phyloP scores from a whole-genome alignment of 2,329 filamentous ascomycete genomes.

The Exophiala alcalophila region DNA sequence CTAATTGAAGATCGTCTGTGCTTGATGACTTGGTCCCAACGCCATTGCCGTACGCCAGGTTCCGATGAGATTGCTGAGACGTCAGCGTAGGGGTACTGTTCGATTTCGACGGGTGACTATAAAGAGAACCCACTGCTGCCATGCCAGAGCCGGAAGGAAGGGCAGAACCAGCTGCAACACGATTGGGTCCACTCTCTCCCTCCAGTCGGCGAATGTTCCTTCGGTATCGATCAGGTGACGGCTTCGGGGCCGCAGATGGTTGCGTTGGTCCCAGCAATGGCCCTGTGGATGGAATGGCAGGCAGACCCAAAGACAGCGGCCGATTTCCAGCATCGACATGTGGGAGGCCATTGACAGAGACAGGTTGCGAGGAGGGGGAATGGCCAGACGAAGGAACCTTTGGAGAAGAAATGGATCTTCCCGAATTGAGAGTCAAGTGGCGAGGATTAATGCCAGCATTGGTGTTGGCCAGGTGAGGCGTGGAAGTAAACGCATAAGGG shows the following conservation, averaged over 20 bases:
- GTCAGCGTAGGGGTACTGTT: slow-evolving; percentile 36
- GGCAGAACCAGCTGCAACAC: slow-evolving; percentile 37
- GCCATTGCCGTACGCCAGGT: slow-evolving; percentile 40
- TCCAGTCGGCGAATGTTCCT: slow-evolving; percentile 61
- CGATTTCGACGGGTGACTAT: slow-evolving; percentile 46
- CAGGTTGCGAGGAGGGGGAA: slow-evolving; percentile 16
- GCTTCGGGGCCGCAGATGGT: slow-evolving; percentile 51
- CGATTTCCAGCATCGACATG: slow-evolving; percentile 24
- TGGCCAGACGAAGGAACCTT: slow-evolving; percentile 40
- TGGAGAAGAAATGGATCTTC: slow-evolving; percentile 52
- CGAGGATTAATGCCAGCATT: slow-evolving; percentile 38
- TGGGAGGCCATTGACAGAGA: slow-evolving; percentile 12
- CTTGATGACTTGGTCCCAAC: slow-evolving; percentile 59
- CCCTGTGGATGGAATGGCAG: slow-evolving; percentile 16
- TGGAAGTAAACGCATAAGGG: slow-evolving; percentile 72
- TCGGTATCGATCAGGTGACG: slow-evolving; percentile 79
- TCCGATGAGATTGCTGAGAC: slow-evolving; percentile 33
- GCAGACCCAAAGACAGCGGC: slow-evolving; percentile 21
- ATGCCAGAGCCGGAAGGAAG: slow-evolving; percentile 54
- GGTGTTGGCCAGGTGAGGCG: slow-evolving; percentile 60
- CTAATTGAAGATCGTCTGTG: slow-evolving; percentile 67
- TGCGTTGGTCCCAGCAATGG: slow-evolving; percentile 20
- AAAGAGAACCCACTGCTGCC: slow-evolving; percentile 55
- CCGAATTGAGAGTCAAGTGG: slow-evolving; percentile 11
- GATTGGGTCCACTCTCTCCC: slow-evolving; percentile 23